Conservation (phyloP, 805 yeast species). For the Nakazawaea wyomingensis region DNA sequence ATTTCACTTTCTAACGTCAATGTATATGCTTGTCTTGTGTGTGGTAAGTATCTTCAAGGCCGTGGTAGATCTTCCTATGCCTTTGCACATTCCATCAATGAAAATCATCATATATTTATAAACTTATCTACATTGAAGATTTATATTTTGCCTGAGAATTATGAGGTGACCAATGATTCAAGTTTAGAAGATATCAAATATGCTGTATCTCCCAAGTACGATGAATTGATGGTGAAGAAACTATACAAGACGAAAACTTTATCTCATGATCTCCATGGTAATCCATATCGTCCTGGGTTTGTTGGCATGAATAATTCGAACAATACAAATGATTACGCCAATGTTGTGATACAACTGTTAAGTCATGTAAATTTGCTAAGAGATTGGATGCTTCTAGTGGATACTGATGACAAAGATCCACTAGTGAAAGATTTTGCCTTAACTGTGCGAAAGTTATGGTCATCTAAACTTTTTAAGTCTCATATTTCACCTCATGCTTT, state of each 20-base stretch:
- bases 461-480: conserved; percentile 46
- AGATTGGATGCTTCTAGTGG: conserved; percentile 34
- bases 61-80: conserved; percentile 61
- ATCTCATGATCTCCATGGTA: conserved; percentile 38
- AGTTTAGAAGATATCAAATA: conserved; percentile 46
- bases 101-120: conserved; percentile 58
- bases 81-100: conserved; percentile 58
- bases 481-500: conserved; percentile 70
- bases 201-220: conserved; percentile 48
- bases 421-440: conserved; percentile 40
- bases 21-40: conserved; percentile 66
- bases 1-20: conserved; percentile 56
- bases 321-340: conserved; percentile 47
- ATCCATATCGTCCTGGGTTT: conserved; percentile 54
- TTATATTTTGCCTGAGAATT: conserved; percentile 61
- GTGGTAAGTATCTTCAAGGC: conserved; percentile 74
- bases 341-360: conserved; percentile 50
- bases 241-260: conserved; percentile 21
- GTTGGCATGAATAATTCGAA: conserved; percentile 54
- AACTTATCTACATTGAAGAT: conserved; percentile 45
- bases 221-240: conserved; percentile 24
- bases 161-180: conserved; percentile 31
- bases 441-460: conserved; percentile 61
- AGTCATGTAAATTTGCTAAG: conserved; percentile 50
- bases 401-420: conserved; percentile 19